Percentiles rank a stretch among this genome's conserved stretches.
Conservation (phyloP, 306 rosid genomes). For the Acacia confusa region DNA sequence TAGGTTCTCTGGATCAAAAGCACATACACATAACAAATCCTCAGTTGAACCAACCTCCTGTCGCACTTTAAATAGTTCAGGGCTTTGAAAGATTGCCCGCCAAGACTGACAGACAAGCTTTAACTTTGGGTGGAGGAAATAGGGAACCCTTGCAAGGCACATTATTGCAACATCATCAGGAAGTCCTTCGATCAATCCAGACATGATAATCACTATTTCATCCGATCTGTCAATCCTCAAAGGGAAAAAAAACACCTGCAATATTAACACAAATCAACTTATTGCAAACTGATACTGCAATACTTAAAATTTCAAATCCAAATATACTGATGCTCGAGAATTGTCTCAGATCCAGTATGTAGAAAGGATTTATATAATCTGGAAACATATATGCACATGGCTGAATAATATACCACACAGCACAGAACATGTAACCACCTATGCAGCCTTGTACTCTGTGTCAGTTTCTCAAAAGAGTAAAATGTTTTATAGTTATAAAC, state of each 20-base stretch:
- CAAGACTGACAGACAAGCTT: constrained; percentile 90
- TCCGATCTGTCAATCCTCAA: constrained; percentile 41
- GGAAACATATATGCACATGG: not conserved
- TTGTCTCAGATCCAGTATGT: not conserved
- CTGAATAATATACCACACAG: not conserved
- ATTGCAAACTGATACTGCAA: not conserved
- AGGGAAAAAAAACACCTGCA: constrained; percentile 35
- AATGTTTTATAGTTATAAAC: not conserved
- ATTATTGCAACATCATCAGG: constrained; percentile 88
- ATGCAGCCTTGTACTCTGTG: not conserved
- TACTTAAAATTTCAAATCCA: constrained; percentile 26
- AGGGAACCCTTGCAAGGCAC: constrained; percentile 96
- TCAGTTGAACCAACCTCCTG: constrained; percentile 80
- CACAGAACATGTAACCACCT: not conserved
- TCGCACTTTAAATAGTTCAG: constrained; percentile 79
- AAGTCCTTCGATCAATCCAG: constrained; percentile 92
- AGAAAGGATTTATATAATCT: not conserved
- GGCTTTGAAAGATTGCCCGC: constrained; percentile 77
- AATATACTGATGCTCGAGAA: not conserved
- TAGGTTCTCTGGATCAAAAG: constrained; percentile 90
- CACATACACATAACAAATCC: constrained; percentile 81
- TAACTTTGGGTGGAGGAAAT: constrained; percentile 76
- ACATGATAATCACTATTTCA: constrained; percentile 68
- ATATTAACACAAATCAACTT: constrained; percentile 30
- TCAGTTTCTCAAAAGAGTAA: not conserved